Evolutionary conservation across 495 filamentous ascomycete genomes (phyloP), one percentile per base, ranked within the genome.

Genomic region (Astrothelium macrocarpum): DNA sequence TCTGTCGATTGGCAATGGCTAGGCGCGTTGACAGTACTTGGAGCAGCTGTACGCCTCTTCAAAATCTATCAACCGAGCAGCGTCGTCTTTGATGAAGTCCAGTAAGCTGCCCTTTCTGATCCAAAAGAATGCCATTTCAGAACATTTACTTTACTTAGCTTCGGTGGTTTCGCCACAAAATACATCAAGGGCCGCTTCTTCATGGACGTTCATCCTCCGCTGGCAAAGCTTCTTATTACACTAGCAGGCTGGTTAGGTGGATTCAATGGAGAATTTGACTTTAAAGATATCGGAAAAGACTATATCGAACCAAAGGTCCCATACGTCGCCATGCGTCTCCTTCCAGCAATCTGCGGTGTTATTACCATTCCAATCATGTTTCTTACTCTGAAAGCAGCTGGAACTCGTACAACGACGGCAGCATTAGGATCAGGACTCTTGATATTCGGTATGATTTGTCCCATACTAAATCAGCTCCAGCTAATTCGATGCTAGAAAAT

Each of bases 211-310:
- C 94, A 98, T 70, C 94, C 94, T 18, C 94, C 94, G n/a, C 82
- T 98, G 10, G 94, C 94, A 59, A 98, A 98, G 77, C 78, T 98
- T 65, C 84, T 98, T 67, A 88, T 98, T 65, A 96, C 94, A 46
- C 85, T 98, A 46, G 91, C 93, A 66, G 94, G 94, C 59, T 98
- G 88, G 87, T 76, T 97, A 59, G 94, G 92, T 66, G 94, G 95
- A 26, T 98, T 97, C 71, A 83, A 97, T 74, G 94, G 94, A 59
- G 81, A 89, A 53, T 98, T 98, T 65, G 94, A 98, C 73, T 98
- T 98, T 80, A 98, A 98, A 79, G 95, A 98, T 68, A 98, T 98
- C 79, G 94, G 94, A 70, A 97, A 97, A 78, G 94, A 98, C 72
- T 98, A 98, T 70, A 72, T 97, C 58, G 95, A 93, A 75, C 90